Evolutionary conservation across 306 rosid species (phyloP).

Genomic region (Cucumis sativus): DNA sequence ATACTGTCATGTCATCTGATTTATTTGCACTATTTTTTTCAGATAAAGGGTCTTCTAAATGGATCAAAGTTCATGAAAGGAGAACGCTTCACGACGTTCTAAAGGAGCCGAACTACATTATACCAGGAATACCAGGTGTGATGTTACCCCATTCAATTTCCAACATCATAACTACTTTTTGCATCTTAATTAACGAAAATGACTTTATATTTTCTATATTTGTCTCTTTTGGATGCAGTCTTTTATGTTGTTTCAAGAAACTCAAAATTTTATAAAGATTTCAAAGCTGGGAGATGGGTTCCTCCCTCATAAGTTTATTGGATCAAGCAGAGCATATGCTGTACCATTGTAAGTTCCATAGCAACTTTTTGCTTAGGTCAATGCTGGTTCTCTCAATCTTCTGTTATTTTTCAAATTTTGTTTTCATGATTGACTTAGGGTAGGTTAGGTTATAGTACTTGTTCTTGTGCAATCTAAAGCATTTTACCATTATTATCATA

Average conservation of each 20-base stretch:
- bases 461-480: neutral
- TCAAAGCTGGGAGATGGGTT: constrained; percentile 78
- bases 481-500: neutral
- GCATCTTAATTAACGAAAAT: neutral
- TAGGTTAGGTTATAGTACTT: neutral
- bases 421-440: neutral
- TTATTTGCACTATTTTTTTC: constrained; percentile 10
- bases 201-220: neutral
- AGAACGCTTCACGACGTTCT: constrained; percentile 48
- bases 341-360: neutral
- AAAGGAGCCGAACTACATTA: constrained; percentile 39
- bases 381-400: neutral
- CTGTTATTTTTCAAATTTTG: neutral
- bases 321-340: neutral
- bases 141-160: neutral
- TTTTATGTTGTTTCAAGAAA: constrained; percentile 68
- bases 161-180: neutral
- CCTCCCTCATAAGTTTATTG: constrained; percentile 32
- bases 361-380: neutral
- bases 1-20: neutral
- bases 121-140: constrained; percentile 79
- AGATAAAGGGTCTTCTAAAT: constrained; percentile 38
- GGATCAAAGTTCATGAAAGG: constrained; percentile 74
- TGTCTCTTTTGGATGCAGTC: constrained; percentile 37
- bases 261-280: constrained; percentile 60